These are phyloP conservation scores for Moesziomyces globuligerus DNA, from an alignment of 1,284 basidiomycete genomes.

Conservation along the genomic window DNA sequence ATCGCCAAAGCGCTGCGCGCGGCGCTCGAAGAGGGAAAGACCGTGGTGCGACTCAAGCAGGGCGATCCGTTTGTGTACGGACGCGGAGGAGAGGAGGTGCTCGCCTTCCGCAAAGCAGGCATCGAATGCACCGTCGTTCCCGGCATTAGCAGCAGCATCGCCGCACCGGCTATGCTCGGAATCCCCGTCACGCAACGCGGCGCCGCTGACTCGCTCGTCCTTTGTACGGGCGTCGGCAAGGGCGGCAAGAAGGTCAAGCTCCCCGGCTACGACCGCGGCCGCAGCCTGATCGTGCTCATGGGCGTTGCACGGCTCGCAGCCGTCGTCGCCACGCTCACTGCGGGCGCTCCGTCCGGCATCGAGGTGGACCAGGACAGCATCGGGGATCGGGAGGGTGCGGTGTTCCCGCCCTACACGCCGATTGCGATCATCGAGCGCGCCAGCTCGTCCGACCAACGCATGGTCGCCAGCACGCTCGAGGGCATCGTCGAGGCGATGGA, in stretches of 20 bases:
- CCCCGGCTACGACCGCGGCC: conserved; percentile 83
- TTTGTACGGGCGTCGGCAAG: conserved; percentile 93
- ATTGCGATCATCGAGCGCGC: conserved; percentile 94
- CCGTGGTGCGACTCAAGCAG: conserved; percentile 93
- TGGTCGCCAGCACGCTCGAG: conserved; percentile 81
- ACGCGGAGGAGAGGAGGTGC: conserved; percentile 90
- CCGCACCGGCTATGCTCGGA: conserved; percentile 85
- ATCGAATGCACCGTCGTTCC: conserved; percentile 86
- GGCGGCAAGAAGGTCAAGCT: conserved; percentile 84
- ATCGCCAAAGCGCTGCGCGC: conserved; percentile 88
- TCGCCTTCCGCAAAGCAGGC: conserved; percentile 86
- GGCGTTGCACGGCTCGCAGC: conserved; percentile 85
- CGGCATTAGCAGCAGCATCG: conserved; percentile 86
- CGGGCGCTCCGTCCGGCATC: conserved; percentile 6
- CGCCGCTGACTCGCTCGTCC: conserved; percentile 84
- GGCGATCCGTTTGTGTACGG: conserved; percentile 96
- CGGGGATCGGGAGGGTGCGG: conserved; percentile 69
- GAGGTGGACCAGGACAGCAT: conserved; percentile 42
- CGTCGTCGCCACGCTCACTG: conserved; percentile 75
- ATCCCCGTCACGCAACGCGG: conserved; percentile 96
- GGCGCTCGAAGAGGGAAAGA: conserved; percentile 78
- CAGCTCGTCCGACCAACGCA: conserved; percentile 88
- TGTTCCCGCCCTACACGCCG: conserved; percentile 81
- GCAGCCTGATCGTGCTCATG: conserved; percentile 89
- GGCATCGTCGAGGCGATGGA: conserved; percentile 79